A percentile compares a stretch with the other conserved stretches of the same genome.
These are phyloP conservation scores for Talaromyces sp. DNA, from an alignment of 2,329 filamentous ascomycete species.

Conservation along the genomic window DNA sequence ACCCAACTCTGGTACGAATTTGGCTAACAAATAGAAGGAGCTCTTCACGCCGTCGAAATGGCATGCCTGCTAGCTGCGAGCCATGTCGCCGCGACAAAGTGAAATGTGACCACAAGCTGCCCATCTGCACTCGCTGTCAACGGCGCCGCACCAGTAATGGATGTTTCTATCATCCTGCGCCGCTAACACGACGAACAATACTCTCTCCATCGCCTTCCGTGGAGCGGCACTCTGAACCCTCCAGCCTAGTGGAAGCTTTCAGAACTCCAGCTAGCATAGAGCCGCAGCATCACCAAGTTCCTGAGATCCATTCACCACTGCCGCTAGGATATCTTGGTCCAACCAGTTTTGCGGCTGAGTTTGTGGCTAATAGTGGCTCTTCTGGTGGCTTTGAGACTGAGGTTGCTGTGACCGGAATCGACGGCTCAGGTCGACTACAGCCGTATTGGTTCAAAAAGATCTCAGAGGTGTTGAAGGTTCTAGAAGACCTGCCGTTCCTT, in stretches of 20 bases:
- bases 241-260: not conserved
- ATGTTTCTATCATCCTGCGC: conserved; percentile 18
- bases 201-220: not conserved
- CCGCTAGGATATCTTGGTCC: conserved; percentile 35
- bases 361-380: conserved; percentile 27
- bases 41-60: conserved; percentile 31
- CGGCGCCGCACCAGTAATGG: not conserved
- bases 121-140: conserved; percentile 25
- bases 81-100: conserved; percentile 39
- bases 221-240: not conserved
- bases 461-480: not conserved
- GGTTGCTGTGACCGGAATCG: not conserved
- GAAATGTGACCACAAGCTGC: conserved; percentile 35
- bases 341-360: conserved; percentile 33
- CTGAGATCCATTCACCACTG: conserved; percentile 22
- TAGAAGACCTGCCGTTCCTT: not conserved
- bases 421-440: not conserved
- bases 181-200: not conserved
- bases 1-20: too few species aligned
- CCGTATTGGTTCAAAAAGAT: conserved; percentile 11
- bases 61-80: conserved; percentile 37
- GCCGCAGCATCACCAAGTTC: not conserved
- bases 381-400: conserved; percentile 20
- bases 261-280: not conserved
- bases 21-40: too few species aligned